Evolutionary conservation across 2,329 filamentous ascomycete genomes (phyloP), one percentile per base, ranked within the genome.

Genomic region (Apiospora arundinis): DNA sequence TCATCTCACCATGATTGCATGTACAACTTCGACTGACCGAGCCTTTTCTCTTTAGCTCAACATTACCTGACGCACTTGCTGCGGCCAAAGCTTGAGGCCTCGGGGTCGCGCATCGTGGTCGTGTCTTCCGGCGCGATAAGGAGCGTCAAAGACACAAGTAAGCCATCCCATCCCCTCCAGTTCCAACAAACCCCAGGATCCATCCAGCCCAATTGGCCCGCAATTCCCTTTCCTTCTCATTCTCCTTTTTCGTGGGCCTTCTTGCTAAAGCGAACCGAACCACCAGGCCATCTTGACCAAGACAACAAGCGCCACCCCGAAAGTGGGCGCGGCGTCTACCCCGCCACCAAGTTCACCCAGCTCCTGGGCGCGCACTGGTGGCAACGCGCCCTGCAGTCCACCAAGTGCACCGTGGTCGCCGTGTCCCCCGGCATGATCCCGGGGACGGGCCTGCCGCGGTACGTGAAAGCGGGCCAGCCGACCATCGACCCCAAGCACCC

Each of bases 361-460:
- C 81, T 89, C 0, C 82, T 89, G 0, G 81, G 81, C 8, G 85
- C 87, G 1, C 86, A 89, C 68, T 89, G 86, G 86, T 89, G 87
- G 87, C 85, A 86, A 2, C 86, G 87, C 4, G 80, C 87, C 73
- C 82, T 89, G 21, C 70, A 74, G 0, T 83, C 78, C 40, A 85
- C 83, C 75, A 21, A 37, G 28, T 60, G 52, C 28, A 74, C 79
- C 8, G 84, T 89, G 28, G 82, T 89, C 9, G 87, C 87, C 14
- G 86, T 88, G 6, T 89, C 87, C 9, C 87, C 87, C 0, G 87
- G 87, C 0, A 74, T 89, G 6, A 84, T 89, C 52, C 86, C 86
- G 1, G 74, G 75, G 21, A 88, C 87, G 0, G 82, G 83, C 0
- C 78, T 89, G 32, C 28, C 28, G 18, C 56, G 56, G 18, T 18